These are phyloP conservation scores for Entophlyctis helioformis DNA, from an alignment of 192 early-diverging fungal genomes.

Conservation along the genomic window DNA sequence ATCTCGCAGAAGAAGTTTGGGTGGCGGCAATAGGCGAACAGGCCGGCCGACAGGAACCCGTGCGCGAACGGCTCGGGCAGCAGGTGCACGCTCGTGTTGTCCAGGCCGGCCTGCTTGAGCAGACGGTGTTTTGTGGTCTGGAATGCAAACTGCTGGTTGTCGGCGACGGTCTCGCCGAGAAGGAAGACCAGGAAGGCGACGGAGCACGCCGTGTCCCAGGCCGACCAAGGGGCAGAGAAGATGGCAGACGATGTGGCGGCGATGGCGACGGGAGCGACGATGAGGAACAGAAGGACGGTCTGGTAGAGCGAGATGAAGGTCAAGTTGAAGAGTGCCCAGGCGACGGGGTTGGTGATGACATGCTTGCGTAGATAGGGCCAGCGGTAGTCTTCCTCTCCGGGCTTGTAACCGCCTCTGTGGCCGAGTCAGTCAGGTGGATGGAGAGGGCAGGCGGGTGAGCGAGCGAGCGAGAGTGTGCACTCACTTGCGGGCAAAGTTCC, in stretches of 20 bases:
- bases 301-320: slow-evolving; percentile 70
- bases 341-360: slow-evolving; percentile 14
- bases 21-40: slow-evolving; percentile 70
- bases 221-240: not conserved
- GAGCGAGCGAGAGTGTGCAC: not conserved
- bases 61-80: slow-evolving; percentile 20
- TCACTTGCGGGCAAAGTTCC: slow-evolving; percentile 60
- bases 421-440: too few species aligned
- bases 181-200: slow-evolving; percentile 31
- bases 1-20: slow-evolving; percentile 82
- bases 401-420: too few species aligned
- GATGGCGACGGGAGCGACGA: slow-evolving; percentile 32
- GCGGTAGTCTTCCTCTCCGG: too few species aligned
- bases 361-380: too few species aligned
- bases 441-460: too few species aligned
- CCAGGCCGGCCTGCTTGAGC: too few species aligned
- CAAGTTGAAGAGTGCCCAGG: slow-evolving; percentile 57
- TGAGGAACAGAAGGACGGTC: slow-evolving; percentile 44
- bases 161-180: slow-evolving; percentile 52
- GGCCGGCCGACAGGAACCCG: slow-evolving; percentile 71
- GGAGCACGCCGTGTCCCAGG: slow-evolving; percentile 31
- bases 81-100: too few species aligned
- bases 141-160: slow-evolving; percentile 76
- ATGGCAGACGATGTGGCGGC: not conserved
- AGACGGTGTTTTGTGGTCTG: too few species aligned